Evolutionary conservation across 1,284 basidiomycete species (phyloP).

Genomic region (Uromyces viciae-fabae): DNA sequence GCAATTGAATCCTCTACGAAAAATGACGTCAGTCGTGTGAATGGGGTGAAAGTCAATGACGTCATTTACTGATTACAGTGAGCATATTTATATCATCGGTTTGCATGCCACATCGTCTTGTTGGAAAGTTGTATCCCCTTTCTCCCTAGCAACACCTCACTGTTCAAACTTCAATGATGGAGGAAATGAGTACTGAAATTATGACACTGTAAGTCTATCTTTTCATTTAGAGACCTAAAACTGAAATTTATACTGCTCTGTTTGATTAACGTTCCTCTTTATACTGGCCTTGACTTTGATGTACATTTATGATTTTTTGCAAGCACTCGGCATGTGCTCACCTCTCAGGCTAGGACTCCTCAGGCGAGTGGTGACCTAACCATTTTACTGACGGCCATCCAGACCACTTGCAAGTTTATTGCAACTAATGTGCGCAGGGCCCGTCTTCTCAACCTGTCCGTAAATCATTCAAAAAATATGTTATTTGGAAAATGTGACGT

Average conservation of each 20-base stretch:
- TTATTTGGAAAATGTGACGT: neutral
- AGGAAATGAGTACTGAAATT: conserved; percentile 43
- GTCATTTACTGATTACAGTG: too few relatives aligned
- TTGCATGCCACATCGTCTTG: too few relatives aligned
- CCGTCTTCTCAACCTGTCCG: conserved; percentile 87
- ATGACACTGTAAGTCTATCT: conserved; percentile 39
- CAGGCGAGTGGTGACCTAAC: conserved; percentile 87
- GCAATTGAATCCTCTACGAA: too few relatives aligned
- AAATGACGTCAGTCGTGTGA: too few relatives aligned
- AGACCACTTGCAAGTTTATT: conserved; percentile 87
- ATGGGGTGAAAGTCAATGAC: too few relatives aligned
- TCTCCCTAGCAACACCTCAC: neutral
- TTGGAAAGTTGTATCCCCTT: too few relatives aligned
- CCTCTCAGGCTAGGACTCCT: conserved; percentile 49
- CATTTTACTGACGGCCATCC: conserved; percentile 87
- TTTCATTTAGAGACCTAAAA: neutral
- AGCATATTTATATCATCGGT: too few relatives aligned
- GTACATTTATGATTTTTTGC: neutral
- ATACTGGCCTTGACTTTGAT: neutral
- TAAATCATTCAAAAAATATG: conserved; percentile 1
- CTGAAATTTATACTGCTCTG: neutral
- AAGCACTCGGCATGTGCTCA: conserved; percentile 53
- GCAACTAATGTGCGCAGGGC: conserved; percentile 96
- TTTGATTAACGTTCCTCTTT: neutral
- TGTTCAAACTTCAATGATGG: neutral